Conservation (phyloP, 495 filamentous ascomycete genomes). For the Aspergillus funiculosus region DNA sequence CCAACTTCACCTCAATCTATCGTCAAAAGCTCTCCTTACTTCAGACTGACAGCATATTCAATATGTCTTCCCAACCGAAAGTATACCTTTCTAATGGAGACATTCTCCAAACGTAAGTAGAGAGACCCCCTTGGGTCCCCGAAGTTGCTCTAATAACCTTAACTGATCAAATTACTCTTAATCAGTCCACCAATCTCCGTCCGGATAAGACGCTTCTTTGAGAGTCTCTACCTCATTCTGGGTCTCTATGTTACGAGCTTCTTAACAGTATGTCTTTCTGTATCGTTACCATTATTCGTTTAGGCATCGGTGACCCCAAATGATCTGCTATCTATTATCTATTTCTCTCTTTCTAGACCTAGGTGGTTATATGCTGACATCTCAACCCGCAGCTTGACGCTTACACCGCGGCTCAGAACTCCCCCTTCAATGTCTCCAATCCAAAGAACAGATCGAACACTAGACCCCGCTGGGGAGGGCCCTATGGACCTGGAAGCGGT, state of each 20-base stretch:
- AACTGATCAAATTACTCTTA: conserved; percentile 11
- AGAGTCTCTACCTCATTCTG: conserved; percentile 41
- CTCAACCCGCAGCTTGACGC: conserved; percentile 51
- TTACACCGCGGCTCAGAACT: conserved; percentile 57
- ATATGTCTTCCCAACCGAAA: conserved; percentile 32
- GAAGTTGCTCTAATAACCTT: neutral
- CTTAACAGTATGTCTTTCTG: conserved; percentile 32
- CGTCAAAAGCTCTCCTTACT: conserved; percentile 4
- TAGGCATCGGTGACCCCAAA: too few relatives aligned
- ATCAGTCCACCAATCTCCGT: conserved; percentile 40
- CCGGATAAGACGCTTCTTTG: conserved; percentile 39
- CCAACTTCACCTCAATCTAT: neutral
- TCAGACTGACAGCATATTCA: neutral
- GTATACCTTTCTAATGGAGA: conserved; percentile 38
- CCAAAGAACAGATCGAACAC: conserved; percentile 19
- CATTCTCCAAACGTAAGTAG: conserved; percentile 28
- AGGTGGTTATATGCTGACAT: conserved; percentile 16
- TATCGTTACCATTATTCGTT: neutral
- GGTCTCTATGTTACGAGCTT: conserved; percentile 41
- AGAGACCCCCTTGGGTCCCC: neutral
- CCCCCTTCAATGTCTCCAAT: conserved; percentile 52
- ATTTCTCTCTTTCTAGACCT: neutral
- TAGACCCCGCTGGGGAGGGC: conserved; percentile 19
- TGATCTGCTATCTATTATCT: neutral
- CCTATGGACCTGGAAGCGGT: conserved; percentile 11